Percentiles rank a stretch among this genome's conserved stretches.
These are phyloP conservation scores for Clonostachys rhizophaga DNA, from an alignment of 2,329 filamentous ascomycete genomes.

Conservation along the genomic window DNA sequence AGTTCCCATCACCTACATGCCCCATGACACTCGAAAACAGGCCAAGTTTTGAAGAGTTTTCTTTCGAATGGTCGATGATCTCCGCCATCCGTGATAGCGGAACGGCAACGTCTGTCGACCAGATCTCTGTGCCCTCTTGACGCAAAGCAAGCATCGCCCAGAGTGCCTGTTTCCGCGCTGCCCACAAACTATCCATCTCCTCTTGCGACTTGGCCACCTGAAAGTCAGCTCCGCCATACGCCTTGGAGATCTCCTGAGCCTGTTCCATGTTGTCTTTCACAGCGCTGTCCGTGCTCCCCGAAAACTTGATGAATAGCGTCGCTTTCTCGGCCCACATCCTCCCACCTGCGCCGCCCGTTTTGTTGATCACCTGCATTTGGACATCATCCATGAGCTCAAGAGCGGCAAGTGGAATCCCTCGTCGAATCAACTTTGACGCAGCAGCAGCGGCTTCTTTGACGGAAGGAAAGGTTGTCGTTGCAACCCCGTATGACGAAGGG, in stretches of 20 bases:
- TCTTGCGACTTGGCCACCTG: conserved; percentile 42
- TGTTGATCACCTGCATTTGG: conserved; percentile 59
- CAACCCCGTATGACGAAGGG: conserved; percentile 65
- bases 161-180: conserved; percentile 58
- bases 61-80: conserved; percentile 59
- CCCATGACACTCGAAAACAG: conserved; percentile 76
- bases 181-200: conserved; percentile 46
- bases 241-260: conserved; percentile 48
- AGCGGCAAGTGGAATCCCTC: conserved; percentile 71
- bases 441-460: conserved; percentile 64
- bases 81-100: conserved; percentile 64
- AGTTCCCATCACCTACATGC: conserved; percentile 83
- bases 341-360: conserved; percentile 51
- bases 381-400: conserved; percentile 78
- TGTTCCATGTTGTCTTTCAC: conserved; percentile 16
- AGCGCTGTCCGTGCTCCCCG: conserved; percentile 43
- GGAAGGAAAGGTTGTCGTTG: conserved; percentile 44
- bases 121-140: conserved; percentile 17
- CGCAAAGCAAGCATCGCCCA: conserved; percentile 57
- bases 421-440: conserved; percentile 65
- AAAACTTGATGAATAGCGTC: conserved; percentile 70
- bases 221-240: background rate
- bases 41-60: conserved; percentile 62
- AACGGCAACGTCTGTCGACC: conserved; percentile 65
- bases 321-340: conserved; percentile 55